A percentile compares a stretch with the other conserved stretches of the same genome.
These are phyloP conservation scores for Fusarium chaquense DNA, from an alignment of 2,329 filamentous ascomycete species.

Conservation along the genomic window DNA sequence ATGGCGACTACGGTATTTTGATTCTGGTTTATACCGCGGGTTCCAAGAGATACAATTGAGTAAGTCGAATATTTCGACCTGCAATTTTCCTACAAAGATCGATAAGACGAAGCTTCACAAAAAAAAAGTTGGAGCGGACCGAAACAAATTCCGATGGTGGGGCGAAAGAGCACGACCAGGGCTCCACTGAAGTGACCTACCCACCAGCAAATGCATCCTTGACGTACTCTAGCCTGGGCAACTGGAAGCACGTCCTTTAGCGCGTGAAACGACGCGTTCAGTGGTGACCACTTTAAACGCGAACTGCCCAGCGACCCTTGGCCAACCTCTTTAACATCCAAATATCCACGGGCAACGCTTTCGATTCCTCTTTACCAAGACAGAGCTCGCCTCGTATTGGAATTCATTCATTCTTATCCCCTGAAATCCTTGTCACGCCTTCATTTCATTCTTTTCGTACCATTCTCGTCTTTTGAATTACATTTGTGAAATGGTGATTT, in stretches of 20 bases:
- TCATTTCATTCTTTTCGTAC: not conserved
- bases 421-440: not conserved
- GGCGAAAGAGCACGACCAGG: slow-evolving; percentile 17
- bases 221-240: slow-evolving; percentile 30
- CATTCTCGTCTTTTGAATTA: not conserved
- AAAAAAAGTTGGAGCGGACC: slow-evolving; percentile 53
- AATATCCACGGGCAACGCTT: slow-evolving; percentile 32
- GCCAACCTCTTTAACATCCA: slow-evolving; percentile 17
- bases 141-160: slow-evolving; percentile 54
- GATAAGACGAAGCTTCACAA: slow-evolving; percentile 47
- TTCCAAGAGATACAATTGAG: slow-evolving; percentile 40
- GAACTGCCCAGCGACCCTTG: slow-evolving; percentile 25
- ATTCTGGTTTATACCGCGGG: slow-evolving; percentile 16
- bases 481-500: slow-evolving; percentile 37
- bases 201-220: slow-evolving; percentile 32
- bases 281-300: slow-evolving; percentile 47
- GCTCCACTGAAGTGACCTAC: slow-evolving; percentile 33
- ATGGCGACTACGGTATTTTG: slow-evolving; percentile 52
- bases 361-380: slow-evolving; percentile 23
- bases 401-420: not conserved
- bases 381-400: slow-evolving; percentile 8
- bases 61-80: slow-evolving; percentile 31
- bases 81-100: slow-evolving; percentile 33
- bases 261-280: slow-evolving; percentile 43
- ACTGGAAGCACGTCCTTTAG: slow-evolving; percentile 33